Evolutionary conservation across 177 flowering plant genomes (phyloP).

Genomic region (Vitis hybrid): DNA sequence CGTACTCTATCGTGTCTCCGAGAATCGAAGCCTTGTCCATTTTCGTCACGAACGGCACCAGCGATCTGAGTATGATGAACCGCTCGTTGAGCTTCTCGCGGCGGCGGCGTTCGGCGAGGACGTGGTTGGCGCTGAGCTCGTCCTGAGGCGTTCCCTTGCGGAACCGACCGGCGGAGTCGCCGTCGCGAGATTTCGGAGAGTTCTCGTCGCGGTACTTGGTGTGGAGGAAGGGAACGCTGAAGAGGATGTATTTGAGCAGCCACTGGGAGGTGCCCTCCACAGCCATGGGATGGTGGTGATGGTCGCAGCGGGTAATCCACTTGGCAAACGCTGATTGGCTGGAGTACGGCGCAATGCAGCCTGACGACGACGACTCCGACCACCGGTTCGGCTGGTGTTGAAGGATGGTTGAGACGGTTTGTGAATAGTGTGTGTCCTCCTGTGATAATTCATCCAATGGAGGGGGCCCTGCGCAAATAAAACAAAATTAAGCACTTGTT

Average conservation of each 20-base stretch:
- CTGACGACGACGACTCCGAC: slow-evolving; percentile 33
- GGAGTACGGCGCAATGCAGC: slow-evolving; percentile 25
- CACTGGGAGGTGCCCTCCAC: slow-evolving; percentile 57
- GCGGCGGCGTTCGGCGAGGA: slow-evolving; percentile 80
- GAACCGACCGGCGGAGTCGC: slow-evolving; percentile 22
- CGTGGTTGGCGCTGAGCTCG: slow-evolving; percentile 84
- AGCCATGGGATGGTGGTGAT: slow-evolving; percentile 25
- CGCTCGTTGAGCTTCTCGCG: slow-evolving; percentile 91
- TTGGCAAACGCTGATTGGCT: slow-evolving; percentile 53
- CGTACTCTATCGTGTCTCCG: slow-evolving; percentile 93
- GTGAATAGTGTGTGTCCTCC: slow-evolving; percentile 81
- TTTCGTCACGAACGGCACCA: slow-evolving; percentile 93
- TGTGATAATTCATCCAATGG: slow-evolving; percentile 38
- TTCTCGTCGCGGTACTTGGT: slow-evolving; percentile 46
- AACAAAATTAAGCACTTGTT: not conserved
- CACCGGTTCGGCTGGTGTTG: slow-evolving; percentile 44
- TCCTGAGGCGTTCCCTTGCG: slow-evolving; percentile 55
- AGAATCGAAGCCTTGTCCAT: slow-evolving; percentile 97
- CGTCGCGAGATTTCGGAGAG: slow-evolving; percentile 39
- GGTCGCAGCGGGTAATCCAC: slow-evolving; percentile 45
- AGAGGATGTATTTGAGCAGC: slow-evolving; percentile 73
- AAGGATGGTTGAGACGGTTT: slow-evolving; percentile 73
- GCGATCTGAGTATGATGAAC: slow-evolving; percentile 70
- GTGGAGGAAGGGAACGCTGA: slow-evolving; percentile 73
- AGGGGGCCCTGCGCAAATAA: slow-evolving; percentile 22